Evolutionary conservation across 306 rosid species (phyloP), one percentile per base, ranked within the genome.

Genomic region (Erythrophleum fordii): DNA sequence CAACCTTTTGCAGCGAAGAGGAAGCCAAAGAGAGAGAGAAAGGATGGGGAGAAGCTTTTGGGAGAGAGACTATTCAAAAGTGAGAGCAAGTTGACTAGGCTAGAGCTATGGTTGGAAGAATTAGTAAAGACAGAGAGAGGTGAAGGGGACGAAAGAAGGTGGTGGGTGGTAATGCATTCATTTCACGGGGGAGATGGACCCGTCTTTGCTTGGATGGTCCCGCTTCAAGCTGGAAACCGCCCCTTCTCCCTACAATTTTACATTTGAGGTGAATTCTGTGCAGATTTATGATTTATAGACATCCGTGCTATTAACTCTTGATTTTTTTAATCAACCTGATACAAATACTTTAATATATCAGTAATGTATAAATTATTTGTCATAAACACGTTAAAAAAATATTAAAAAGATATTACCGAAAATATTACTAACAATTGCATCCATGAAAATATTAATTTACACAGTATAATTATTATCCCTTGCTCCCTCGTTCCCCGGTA

Each of bases 171-270:
- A 6, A 67, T 11, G 72, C 72, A 67, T 22, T 67, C 72, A 67
- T 67, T n/a, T n/a, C n/a, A n/a, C n/a, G n/a, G 72, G 52, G 7
- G 72, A 22, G 5, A 67, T 67, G 52, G 72, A 41, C 72, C 51
- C 34, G 52, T 12, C 72, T 46, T 12, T 39, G 51, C 23, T 65
- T 37, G 1, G 72, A 11, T 67, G 72, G 72, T 67, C 72, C 72
- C 51, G 51, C 72, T 67, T 67, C 52, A 67, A 67, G 72, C 72
- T 67, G 61, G 72, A 67, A 26, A 22, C 72, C 72, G 14, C 44
- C 71, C 51, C 23, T 67, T 22, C 72, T 20, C 14, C 6, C 55
- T 17, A 31, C 34, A 31, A 44, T 11, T 17, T 23, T 31, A 11
- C 39, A 64, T 34, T 59, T 18, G 28, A 26, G 37, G 37, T 59